Evolutionary conservation across 2,329 filamentous ascomycete genomes (phyloP).

Genomic region (Eutypa lata): DNA sequence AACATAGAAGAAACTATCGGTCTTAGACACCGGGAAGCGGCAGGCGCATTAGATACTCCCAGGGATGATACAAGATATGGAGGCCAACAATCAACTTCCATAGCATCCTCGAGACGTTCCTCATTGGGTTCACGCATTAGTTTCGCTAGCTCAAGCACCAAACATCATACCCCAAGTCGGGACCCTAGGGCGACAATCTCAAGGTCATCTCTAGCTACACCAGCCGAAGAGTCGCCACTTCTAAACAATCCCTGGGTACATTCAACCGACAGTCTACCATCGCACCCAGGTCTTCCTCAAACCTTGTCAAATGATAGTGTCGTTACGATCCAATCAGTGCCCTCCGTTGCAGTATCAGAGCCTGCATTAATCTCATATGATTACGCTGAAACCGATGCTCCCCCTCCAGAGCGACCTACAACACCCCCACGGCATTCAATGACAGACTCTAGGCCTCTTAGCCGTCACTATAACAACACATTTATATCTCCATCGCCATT

Average conservation of each 20-base stretch:
- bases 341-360: conserved; percentile 24
- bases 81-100: conserved; percentile 12
- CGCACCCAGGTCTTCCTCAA: conserved; percentile 33
- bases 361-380: conserved; percentile 19
- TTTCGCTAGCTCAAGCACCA: conserved; percentile 37
- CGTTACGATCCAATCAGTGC: conserved; percentile 25
- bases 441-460: conserved; percentile 32
- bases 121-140: conserved; percentile 46
- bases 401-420: conserved; percentile 23
- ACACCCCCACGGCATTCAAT: conserved; percentile 26
- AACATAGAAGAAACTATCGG: conserved; percentile 64
- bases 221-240: conserved; percentile 35
- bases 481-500: conserved; percentile 59
- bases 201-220: conserved; percentile 26
- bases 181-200: conserved; percentile 27
- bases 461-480: conserved; percentile 40
- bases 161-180: conserved; percentile 35
- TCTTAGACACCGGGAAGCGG: conserved; percentile 44
- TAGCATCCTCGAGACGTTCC: conserved; percentile 41
- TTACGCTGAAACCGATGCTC: conserved; percentile 15
- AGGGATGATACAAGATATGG: conserved; percentile 14
- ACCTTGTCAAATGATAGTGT: conserved; percentile 29
- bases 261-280: conserved; percentile 25
- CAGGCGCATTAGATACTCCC: conserved; percentile 30
- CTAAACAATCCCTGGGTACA: conserved; percentile 44